Conservation (phyloP, 2,329 filamentous ascomycete genomes). For the Trichoderma gracile region DNA sequence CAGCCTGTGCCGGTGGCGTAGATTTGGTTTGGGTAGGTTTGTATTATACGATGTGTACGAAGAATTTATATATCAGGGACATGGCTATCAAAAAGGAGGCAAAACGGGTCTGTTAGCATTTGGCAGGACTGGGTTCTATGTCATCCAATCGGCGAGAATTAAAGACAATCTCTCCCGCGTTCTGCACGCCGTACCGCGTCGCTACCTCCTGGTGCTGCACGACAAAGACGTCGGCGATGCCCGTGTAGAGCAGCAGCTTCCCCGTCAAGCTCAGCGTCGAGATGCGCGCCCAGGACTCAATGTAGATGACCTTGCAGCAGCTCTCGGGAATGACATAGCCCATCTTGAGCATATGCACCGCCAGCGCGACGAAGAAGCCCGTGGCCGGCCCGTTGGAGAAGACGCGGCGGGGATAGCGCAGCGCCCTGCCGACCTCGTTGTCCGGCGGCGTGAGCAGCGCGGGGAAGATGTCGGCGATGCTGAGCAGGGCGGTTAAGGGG, state of each 20-base stretch:
- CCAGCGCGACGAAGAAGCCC: slow-evolving; percentile 69
- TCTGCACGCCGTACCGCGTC: slow-evolving; percentile 43
- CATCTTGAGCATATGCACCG: slow-evolving; percentile 52
- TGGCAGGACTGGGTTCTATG: slow-evolving; percentile 8
- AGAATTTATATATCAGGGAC: neutral
- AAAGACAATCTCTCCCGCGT: slow-evolving; percentile 45
- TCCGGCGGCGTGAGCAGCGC: slow-evolving; percentile 50
- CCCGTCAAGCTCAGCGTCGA: slow-evolving; percentile 82
- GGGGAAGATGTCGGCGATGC: slow-evolving; percentile 62
- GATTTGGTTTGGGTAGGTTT: neutral
- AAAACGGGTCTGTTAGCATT: neutral
- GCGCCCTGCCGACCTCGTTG: slow-evolving; percentile 29
- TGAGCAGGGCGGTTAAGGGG: slow-evolving; percentile 66
- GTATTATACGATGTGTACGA: slow-evolving; percentile 28
- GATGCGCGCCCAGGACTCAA: slow-evolving; percentile 91
- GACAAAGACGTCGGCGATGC: slow-evolving; percentile 73
- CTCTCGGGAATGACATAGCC: slow-evolving; percentile 47
- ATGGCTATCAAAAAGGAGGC: neutral
- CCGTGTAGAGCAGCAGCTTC: slow-evolving; percentile 63
- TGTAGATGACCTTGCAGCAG: slow-evolving; percentile 74
- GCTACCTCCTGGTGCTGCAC: slow-evolving; percentile 77
- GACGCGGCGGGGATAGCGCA: slow-evolving; percentile 68
- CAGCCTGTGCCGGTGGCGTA: neutral
- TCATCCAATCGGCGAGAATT: slow-evolving; percentile 37
- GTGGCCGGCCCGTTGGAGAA: slow-evolving; percentile 88